These are phyloP conservation scores for Blastocystis sp. DNA, from an alignment of 352 stramenopile genomes.

Conservation along the genomic window DNA sequence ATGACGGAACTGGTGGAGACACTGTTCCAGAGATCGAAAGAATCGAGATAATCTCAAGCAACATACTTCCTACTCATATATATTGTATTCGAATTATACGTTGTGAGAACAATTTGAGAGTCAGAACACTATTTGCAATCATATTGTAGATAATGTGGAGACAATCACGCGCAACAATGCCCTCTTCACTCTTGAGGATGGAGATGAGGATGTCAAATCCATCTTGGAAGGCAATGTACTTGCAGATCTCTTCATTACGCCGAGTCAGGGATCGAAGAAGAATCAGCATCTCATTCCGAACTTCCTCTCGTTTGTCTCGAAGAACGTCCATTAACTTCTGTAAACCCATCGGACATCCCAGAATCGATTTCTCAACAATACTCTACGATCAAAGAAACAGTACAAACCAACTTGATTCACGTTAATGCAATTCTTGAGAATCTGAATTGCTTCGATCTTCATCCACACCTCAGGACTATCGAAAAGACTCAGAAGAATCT, in stretches of 20 bases:
- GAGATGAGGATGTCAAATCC: constrained; percentile 64
- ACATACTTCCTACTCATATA: constrained; percentile 5
- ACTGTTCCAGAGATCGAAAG: constrained; percentile 16
- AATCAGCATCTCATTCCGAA: constrained; percentile 64
- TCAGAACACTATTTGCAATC: constrained; percentile 59
- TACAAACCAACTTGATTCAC: constrained; percentile 25
- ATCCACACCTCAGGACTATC: constrained; percentile 37
- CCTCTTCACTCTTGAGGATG: constrained; percentile 60
- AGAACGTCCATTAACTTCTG: constrained; percentile 64
- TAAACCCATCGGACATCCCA: constrained; percentile 61
- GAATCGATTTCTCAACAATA: constrained; percentile 63
- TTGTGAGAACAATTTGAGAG: constrained; percentile 64
- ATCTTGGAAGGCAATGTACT: constrained; percentile 64
- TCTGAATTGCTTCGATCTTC: constrained; percentile 28
- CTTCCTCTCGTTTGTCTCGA: constrained; percentile 60
- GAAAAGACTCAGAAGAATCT: constrained; percentile 47
- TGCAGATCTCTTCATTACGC: constrained; percentile 64
- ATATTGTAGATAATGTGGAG: constrained; percentile 64
- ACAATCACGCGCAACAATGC: constrained; percentile 62
- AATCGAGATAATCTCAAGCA: constrained; percentile 8
- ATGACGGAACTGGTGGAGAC: background rate
- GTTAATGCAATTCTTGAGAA: constrained; percentile 55
- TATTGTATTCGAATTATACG: background rate
- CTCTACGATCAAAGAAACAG: background rate
- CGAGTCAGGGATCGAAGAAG: constrained; percentile 63